These are phyloP conservation scores for Nakazawaea siamensis DNA, from an alignment of 805 yeast genomes.

Conservation along the genomic window DNA sequence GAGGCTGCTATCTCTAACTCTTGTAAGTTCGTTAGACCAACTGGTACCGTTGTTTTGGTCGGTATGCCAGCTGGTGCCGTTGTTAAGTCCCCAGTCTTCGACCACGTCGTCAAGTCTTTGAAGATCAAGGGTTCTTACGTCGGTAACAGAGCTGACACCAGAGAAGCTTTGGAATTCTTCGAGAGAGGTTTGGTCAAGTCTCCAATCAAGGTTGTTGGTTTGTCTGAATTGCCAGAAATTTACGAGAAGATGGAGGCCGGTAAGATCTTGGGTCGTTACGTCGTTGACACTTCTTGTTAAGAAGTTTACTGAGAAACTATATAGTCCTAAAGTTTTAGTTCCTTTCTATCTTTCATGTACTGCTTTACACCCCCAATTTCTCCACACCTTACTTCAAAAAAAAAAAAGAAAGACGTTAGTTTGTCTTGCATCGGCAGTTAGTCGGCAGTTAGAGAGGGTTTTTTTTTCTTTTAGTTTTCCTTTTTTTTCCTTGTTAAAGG, in stretches of 20 bases:
- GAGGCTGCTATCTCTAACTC: slow-evolving; percentile 38
- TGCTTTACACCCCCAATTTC: no score
- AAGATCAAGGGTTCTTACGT: slow-evolving; percentile 50
- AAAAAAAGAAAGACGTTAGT: no score
- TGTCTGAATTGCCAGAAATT: slow-evolving; percentile 38
- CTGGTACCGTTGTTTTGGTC: slow-evolving; percentile 53
- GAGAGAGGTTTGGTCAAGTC: slow-evolving; percentile 42
- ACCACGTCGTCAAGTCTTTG: slow-evolving; percentile 46
- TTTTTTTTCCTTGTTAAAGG: not conserved
- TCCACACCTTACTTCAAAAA: no score
- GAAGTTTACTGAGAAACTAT: not conserved
- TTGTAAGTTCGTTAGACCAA: slow-evolving; percentile 32
- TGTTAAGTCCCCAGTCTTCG: slow-evolving; percentile 41
- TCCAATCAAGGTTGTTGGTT: slow-evolving; percentile 47
- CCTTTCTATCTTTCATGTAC: no score
- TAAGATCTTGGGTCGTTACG: slow-evolving; percentile 57
- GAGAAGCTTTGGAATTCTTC: slow-evolving; percentile 51
- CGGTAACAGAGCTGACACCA: slow-evolving; percentile 53
- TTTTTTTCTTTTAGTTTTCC: no score
- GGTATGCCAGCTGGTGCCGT: slow-evolving; percentile 60
- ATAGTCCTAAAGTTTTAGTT: no score
- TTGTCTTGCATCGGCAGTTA: no score
- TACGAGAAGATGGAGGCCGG: slow-evolving; percentile 53
- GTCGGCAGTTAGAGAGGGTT: no score
- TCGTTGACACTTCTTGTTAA: slow-evolving; percentile 41